phyloP scores from a whole-genome alignment of 352 stramenopile genomes.

The Lagenidium giganteum region DNA sequence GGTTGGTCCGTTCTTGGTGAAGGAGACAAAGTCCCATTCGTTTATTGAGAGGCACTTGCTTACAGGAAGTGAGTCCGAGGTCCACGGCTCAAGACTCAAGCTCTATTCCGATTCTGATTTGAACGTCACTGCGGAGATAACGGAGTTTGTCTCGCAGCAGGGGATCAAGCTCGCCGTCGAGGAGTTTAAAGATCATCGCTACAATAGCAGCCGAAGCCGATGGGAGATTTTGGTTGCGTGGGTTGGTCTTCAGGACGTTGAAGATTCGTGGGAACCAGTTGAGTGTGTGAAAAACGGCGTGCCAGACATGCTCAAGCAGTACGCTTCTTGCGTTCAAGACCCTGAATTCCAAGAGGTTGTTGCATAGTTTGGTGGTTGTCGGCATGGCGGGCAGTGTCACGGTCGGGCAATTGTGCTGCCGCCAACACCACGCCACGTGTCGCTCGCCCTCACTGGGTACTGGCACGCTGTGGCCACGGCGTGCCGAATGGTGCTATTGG shows the following conservation, averaged over 20 bases:
- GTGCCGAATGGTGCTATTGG: too few species aligned
- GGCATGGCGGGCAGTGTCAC: too few species aligned
- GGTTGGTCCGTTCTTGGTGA: conserved; percentile 15
- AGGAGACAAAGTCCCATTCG: conserved; percentile 7
- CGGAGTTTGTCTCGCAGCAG: conserved; percentile 7
- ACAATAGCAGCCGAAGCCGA: neutral
- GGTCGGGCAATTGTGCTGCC: too few species aligned
- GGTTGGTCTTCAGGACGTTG: conserved; percentile 9
- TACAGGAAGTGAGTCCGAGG: conserved; percentile 11
- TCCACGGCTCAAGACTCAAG: conserved; percentile 15
- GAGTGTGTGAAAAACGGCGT: too few species aligned
- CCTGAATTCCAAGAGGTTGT: too few species aligned
- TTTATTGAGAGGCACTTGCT: conserved; percentile 15
- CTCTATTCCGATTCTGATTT: conserved; percentile 13
- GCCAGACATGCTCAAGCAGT: too few species aligned
- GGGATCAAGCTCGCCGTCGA: conserved; percentile 10
- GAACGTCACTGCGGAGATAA: conserved; percentile 10
- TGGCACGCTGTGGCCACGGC: too few species aligned
- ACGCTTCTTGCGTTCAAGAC: too few species aligned
- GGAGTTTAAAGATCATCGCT: conserved; percentile 1
- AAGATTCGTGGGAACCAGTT: conserved; percentile 18
- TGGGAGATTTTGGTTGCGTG: conserved; percentile 11
- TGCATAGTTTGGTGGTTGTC: too few species aligned
- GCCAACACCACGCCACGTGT: too few species aligned
- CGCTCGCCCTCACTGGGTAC: too few species aligned